These are phyloP conservation scores for Cinnamomum micranthum DNA, from an alignment of 164 flowering plant species.

Conservation along the genomic window DNA sequence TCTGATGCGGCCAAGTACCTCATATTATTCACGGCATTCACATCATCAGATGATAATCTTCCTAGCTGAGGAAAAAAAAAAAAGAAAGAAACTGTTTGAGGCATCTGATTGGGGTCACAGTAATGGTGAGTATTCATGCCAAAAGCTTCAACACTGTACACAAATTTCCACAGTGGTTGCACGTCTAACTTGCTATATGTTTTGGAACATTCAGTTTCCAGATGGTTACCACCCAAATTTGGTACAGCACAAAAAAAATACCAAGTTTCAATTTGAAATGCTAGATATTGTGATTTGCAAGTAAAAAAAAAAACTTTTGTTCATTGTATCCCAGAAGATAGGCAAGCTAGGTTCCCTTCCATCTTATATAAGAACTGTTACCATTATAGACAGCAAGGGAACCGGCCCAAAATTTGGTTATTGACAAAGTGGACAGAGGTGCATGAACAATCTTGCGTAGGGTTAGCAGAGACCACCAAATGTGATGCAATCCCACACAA, in stretches of 20 bases:
- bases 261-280: too few relatives aligned
- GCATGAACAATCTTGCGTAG: not conserved
- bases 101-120: not conserved
- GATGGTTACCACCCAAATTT: not conserved
- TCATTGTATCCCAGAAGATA: too few relatives aligned
- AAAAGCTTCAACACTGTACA: not conserved
- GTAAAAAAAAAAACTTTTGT: too few relatives aligned
- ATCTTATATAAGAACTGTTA: too few relatives aligned
- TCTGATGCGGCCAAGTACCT: conserved; percentile 63
- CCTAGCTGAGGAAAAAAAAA: conserved; percentile 65
- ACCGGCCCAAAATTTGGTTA: not conserved
- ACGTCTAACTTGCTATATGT: not conserved
- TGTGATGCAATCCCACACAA: not conserved
- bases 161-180: not conserved
- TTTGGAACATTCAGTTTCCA: not conserved
- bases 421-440: not conserved
- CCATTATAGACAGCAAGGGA: not conserved
- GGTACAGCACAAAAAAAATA: too few relatives aligned
- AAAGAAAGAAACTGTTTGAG: not conserved
- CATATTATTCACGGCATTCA: conserved; percentile 80
- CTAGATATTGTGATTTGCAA: too few relatives aligned
- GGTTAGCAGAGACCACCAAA: not conserved
- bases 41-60: conserved; percentile 66
- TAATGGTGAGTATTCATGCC: not conserved
- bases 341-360: too few relatives aligned